Conservation (phyloP, 768 basidiomycete genomes). For the Asterophora parasitica region DNA sequence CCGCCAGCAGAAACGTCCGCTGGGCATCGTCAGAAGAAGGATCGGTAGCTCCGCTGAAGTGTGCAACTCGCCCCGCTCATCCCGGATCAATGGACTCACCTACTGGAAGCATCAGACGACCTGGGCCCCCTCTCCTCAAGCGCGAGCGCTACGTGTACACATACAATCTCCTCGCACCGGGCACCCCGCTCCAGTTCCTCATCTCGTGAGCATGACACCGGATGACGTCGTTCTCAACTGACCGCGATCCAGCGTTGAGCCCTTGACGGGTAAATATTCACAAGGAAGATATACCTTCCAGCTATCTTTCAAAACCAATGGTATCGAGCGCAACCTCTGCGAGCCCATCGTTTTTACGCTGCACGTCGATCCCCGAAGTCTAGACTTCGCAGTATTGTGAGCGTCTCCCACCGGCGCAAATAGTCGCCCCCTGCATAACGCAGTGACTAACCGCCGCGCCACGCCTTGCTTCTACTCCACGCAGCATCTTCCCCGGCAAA, state of each 20-base stretch:
- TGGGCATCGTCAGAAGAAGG: slow-evolving; percentile 21
- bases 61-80: slow-evolving; percentile 3
- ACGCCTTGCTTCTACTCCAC: too few relatives aligned
- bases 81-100: background rate
- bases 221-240: background rate
- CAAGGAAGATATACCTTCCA: slow-evolving; percentile 49
- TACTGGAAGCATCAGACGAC: slow-evolving; percentile 5
- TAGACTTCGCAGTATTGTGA: slow-evolving; percentile 64
- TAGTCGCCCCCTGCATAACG: background rate
- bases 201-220: slow-evolving; percentile 40
- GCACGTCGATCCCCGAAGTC: slow-evolving; percentile 45
- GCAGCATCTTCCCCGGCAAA: slow-evolving; percentile 58
- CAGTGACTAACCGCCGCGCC: slow-evolving; percentile 1
- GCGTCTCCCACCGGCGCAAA: slow-evolving; percentile 14
- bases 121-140: slow-evolving; percentile 20
- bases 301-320: slow-evolving; percentile 49
- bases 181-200: slow-evolving; percentile 42
- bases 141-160: slow-evolving; percentile 48
- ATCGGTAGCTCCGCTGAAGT: slow-evolving; percentile 18
- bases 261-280: slow-evolving; percentile 32
- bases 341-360: slow-evolving; percentile 44
- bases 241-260: slow-evolving; percentile 37
- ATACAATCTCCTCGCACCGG: slow-evolving; percentile 41
- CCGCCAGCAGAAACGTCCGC: slow-evolving; percentile 16
- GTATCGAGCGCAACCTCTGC: slow-evolving; percentile 49